Percentiles rank a stretch among this genome's conserved stretches.
Conservation (phyloP, 1,139 yeast species). For the Keqinozyma sinolaborantium region DNA sequence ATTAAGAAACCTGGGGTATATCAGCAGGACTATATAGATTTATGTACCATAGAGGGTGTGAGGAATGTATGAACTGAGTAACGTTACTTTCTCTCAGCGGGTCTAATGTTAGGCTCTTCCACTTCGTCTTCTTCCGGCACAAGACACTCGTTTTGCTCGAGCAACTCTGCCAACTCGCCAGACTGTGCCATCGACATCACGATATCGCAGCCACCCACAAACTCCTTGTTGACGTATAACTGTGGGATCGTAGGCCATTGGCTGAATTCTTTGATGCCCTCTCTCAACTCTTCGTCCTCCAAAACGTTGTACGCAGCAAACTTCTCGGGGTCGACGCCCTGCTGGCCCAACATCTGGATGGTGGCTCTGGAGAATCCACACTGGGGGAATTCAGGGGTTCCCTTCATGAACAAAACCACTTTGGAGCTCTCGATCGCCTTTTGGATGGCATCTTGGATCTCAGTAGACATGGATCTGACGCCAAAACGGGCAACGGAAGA, state of each 20-base stretch:
- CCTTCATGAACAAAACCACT: constrained; percentile 93
- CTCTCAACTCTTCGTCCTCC: constrained; percentile 89
- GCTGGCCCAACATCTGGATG: constrained; percentile 88
- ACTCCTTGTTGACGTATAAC: constrained; percentile 70
- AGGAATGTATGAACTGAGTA: too few species aligned
- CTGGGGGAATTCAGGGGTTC: constrained; percentile 97
- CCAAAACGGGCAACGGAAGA: too few species aligned
- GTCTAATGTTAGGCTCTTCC: constrained; percentile 34
- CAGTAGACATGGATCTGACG: constrained; percentile 64
- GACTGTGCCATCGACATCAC: constrained; percentile 84
- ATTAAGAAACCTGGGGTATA: too few species aligned
- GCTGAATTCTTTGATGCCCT: constrained; percentile 91
- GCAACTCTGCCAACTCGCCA: constrained; percentile 85
- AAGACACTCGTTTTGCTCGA: constrained; percentile 76
- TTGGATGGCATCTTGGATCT: constrained; percentile 78
- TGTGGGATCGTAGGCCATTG: constrained; percentile 95
- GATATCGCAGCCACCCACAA: constrained; percentile 97
- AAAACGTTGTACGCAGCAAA: constrained; percentile 96
- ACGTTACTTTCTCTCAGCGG: constrained; percentile 29
- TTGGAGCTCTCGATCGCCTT: constrained; percentile 85
- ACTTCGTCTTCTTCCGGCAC: constrained; percentile 64
- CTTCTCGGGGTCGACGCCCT: constrained; percentile 94
- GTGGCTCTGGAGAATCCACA: constrained; percentile 98
- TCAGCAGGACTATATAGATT: background rate
- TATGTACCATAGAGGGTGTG: constrained; percentile 1